A percentile compares a stretch with the other conserved stretches of the same genome.
Conservation (phyloP, 2,329 filamentous ascomycete genomes). For the Penicillium sp. region DNA sequence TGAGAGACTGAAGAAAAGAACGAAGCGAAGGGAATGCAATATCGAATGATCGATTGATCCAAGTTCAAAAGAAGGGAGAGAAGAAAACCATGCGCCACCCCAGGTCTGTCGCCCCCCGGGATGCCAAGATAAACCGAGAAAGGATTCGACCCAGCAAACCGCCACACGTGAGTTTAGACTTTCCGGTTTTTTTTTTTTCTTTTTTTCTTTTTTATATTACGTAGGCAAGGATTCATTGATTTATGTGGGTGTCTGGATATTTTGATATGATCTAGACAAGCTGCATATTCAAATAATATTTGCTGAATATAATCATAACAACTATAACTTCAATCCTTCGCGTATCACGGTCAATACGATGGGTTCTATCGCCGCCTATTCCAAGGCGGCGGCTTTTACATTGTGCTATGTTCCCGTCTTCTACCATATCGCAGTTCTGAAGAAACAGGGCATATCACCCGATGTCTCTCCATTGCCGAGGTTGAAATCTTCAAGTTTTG, state of each 20-base stretch:
- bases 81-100: not conserved
- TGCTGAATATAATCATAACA: not conserved
- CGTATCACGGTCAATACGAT: not conserved
- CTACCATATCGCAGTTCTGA: not conserved
- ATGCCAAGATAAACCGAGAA: conserved; percentile 11
- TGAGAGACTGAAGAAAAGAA: not conserved
- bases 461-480: not conserved
- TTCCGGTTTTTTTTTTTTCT: not conserved
- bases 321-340: too few species aligned
- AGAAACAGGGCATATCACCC: not conserved
- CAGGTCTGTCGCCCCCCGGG: not conserved
- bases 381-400: not conserved
- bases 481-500: not conserved
- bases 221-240: too few species aligned
- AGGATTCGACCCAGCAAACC: conserved; percentile 6
- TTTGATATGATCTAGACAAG: not conserved
- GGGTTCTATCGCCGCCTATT: not conserved
- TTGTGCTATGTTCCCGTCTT: not conserved
- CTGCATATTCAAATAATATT: not conserved
- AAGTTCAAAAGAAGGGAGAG: not conserved
- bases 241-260: not conserved
- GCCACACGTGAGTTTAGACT: conserved; percentile 5
- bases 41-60: not conserved
- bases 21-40: not conserved
- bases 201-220: too few species aligned